phyloP scores from a whole-genome alignment of 805 yeast genomes.

The Sugiyamaella marilandica region DNA sequence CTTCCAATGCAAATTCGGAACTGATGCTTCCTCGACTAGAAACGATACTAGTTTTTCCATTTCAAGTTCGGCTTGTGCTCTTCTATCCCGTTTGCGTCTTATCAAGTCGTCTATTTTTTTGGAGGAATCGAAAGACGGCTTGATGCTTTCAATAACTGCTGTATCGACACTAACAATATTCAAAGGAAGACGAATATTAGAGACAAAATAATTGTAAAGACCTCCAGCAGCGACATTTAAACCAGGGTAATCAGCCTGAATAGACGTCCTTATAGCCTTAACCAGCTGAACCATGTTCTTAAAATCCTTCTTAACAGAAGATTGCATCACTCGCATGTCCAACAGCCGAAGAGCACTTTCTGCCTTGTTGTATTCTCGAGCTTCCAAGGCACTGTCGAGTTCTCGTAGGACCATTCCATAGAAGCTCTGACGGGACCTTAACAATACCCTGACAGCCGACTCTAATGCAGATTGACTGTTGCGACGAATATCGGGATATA shows the following conservation, averaged over 20 bases:
- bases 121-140: slow-evolving; percentile 18
- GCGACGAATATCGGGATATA: slow-evolving; percentile 62
- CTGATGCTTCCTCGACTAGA: slow-evolving; percentile 7
- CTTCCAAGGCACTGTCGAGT: slow-evolving; percentile 45
- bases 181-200: slow-evolving; percentile 46
- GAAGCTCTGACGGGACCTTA: slow-evolving; percentile 58
- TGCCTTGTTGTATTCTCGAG: slow-evolving; percentile 49
- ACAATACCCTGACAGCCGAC: slow-evolving; percentile 63
- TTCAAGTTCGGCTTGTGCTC: slow-evolving; percentile 17
- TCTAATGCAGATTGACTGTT: slow-evolving; percentile 66
- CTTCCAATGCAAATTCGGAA: slow-evolving; percentile 23
- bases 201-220: slow-evolving; percentile 42
- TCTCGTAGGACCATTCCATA: slow-evolving; percentile 46
- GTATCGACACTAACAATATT: slow-evolving; percentile 14
- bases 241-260: slow-evolving; percentile 50
- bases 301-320: slow-evolving; percentile 55
- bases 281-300: slow-evolving; percentile 46
- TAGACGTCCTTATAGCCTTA: slow-evolving; percentile 48
- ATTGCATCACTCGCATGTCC: slow-evolving; percentile 51
- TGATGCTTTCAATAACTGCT: slow-evolving; percentile 12
- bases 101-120: slow-evolving; percentile 15
- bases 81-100: slow-evolving; percentile 16
- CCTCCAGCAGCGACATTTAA: slow-evolving; percentile 52
- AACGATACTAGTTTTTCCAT: slow-evolving; percentile 12
- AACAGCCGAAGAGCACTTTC: slow-evolving; percentile 63